These are phyloP conservation scores for Marasmius sp. DNA, from an alignment of 1,284 basidiomycete species.

Conservation along the genomic window DNA sequence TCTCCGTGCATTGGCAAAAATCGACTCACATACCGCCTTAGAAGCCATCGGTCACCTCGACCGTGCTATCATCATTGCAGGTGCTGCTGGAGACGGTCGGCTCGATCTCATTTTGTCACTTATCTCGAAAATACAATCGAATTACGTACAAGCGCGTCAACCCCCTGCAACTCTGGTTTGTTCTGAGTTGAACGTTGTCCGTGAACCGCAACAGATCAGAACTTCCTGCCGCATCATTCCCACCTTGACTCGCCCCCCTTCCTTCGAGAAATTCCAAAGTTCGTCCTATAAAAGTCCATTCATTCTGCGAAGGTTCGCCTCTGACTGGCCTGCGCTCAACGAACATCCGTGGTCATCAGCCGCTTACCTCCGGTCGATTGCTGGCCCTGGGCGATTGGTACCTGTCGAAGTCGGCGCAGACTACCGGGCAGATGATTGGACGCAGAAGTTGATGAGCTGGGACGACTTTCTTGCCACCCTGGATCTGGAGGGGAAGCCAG, in stretches of 20 bases:
- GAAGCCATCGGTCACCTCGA: constrained; percentile 67
- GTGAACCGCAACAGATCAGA: constrained; percentile 12
- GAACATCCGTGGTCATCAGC: constrained; percentile 69
- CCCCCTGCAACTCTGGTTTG: neutral
- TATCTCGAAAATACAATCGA: constrained; percentile 50
- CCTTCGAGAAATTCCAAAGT: constrained; percentile 51
- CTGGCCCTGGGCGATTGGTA: constrained; percentile 80
- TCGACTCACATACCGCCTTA: constrained; percentile 18
- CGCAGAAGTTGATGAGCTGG: constrained; percentile 80
- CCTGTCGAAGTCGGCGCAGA: constrained; percentile 89
- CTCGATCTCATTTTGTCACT: constrained; percentile 60
- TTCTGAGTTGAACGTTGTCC: neutral
- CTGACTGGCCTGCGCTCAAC: constrained; percentile 70
- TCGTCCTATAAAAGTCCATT: constrained; percentile 59
- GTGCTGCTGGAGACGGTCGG: constrained; percentile 65
- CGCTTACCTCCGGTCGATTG: constrained; percentile 64
- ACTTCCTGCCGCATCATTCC: constrained; percentile 34
- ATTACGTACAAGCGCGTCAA: constrained; percentile 21
- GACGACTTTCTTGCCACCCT: constrained; percentile 68
- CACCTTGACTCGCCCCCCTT: constrained; percentile 46
- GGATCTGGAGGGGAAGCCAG: constrained; percentile 38
- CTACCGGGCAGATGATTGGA: constrained; percentile 84
- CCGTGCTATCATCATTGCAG: constrained; percentile 81
- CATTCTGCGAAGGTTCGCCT: constrained; percentile 62
- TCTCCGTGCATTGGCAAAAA: constrained; percentile 46